These are phyloP conservation scores for Claviceps maximensis DNA, from an alignment of 2,329 filamentous ascomycete genomes.

Conservation along the genomic window DNA sequence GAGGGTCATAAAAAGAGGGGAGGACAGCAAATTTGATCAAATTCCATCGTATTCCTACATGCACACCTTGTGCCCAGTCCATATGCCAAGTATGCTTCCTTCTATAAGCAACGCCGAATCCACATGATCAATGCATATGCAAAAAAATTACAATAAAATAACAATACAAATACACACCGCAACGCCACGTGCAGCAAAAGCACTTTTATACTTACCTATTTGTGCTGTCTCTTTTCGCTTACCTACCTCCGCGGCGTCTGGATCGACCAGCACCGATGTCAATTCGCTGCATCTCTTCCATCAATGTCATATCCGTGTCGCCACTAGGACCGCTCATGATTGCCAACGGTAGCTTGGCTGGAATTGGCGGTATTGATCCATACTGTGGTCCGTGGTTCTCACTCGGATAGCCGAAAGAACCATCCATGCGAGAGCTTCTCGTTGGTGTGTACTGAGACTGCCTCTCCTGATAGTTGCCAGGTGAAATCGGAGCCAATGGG, in stretches of 20 bases:
- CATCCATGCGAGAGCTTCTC: conserved; percentile 28
- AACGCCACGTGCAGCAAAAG: conserved; percentile 2
- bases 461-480: conserved; percentile 37
- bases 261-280: conserved; percentile 50
- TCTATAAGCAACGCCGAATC: neutral
- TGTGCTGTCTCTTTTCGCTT: conserved; percentile 1
- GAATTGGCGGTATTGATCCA: conserved; percentile 41
- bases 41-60: neutral
- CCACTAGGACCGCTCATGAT: conserved; percentile 31
- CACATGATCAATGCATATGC: neutral
- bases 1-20: neutral
- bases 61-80: neutral
- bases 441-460: conserved; percentile 21
- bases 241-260: conserved; percentile 34
- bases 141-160: neutral
- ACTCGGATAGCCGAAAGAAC: conserved; percentile 39
- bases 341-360: conserved; percentile 53
- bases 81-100: neutral
- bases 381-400: conserved; percentile 37
- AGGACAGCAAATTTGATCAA: neutral
- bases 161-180: neutral
- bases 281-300: conserved; percentile 58
- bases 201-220: neutral
- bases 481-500: conserved; percentile 39
- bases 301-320: conserved; percentile 41